Percentiles rank a stretch among this genome's conserved stretches.
Evolutionary conservation across 108 stramenopile species (phyloP).

Genomic region (Bacterosira constricta): DNA sequence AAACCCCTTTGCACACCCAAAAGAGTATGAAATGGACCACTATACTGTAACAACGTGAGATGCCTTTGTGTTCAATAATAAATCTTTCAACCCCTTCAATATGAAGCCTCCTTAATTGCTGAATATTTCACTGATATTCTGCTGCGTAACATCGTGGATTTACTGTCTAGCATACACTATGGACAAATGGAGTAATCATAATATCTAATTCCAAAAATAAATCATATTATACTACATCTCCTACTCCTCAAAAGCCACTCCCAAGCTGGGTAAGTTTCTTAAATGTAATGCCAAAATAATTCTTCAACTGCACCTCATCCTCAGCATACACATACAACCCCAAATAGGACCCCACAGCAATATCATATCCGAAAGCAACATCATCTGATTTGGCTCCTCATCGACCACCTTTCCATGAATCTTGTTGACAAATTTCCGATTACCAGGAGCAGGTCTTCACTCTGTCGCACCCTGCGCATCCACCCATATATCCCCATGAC

Average conservation of each 20-base stretch:
- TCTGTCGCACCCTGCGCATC: conserved; percentile 44
- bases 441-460: conserved; percentile 51
- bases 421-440: conserved; percentile 52
- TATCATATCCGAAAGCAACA: conserved; percentile 68
- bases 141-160: no score
- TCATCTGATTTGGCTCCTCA: conserved; percentile 58
- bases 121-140: no score
- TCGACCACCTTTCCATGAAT: conserved; percentile 24
- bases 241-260: conserved; percentile 15
- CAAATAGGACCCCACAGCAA: conserved; percentile 61
- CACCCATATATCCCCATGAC: conserved; percentile 42
- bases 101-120: no score
- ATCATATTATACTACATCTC: neutral
- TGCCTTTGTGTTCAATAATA: no score
- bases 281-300: conserved; percentile 77
- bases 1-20: no score
- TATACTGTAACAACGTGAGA: no score
- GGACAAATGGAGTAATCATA: no score
- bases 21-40: no score
- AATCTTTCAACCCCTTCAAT: no score
- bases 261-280: conserved; percentile 76
- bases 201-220: no score
- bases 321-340: conserved; percentile 63
- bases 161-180: no score
- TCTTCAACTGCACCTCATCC: conserved; percentile 71